Evolutionary conservation across 2,329 filamentous ascomycete genomes (phyloP).

Genomic region (Penicillium italicum): DNA sequence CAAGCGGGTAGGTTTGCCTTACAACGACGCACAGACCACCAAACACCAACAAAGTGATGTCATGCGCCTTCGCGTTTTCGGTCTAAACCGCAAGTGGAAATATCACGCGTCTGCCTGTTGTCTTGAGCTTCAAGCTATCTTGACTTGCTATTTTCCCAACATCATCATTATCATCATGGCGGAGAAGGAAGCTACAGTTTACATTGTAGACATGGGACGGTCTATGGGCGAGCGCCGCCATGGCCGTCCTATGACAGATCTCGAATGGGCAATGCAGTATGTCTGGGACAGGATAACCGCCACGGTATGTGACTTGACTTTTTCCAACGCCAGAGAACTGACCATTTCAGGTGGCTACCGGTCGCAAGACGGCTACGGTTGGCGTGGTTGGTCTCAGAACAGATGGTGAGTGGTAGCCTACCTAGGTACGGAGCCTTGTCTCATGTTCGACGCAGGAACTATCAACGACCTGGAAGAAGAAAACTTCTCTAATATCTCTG

Average conservation of each 20-base stretch:
- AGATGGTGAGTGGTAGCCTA: constrained; percentile 50
- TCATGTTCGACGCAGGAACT: constrained; percentile 49
- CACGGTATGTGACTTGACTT: constrained; percentile 52
- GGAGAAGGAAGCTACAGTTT: constrained; percentile 88
- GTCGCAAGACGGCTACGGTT: constrained; percentile 68
- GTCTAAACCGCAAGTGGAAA: constrained; percentile 34
- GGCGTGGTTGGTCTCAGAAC: constrained; percentile 84
- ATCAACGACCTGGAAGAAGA: constrained; percentile 63
- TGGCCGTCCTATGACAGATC: constrained; percentile 71
- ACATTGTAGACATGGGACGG: constrained; percentile 80
- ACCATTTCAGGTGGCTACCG: constrained; percentile 52
- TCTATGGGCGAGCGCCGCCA: constrained; percentile 74
- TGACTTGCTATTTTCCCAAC: neutral
- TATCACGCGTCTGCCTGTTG: constrained; percentile 42
- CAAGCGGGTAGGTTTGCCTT: neutral
- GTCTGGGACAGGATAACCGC: constrained; percentile 89
- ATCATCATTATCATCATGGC: constrained; percentile 60
- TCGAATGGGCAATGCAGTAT: constrained; percentile 87
- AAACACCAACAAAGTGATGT: constrained; percentile 28
- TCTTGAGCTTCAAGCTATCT: constrained; percentile 6
- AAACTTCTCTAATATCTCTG: constrained; percentile 75
- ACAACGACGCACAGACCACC: constrained; percentile 7
- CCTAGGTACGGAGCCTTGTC: neutral
- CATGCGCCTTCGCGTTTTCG: constrained; percentile 39
- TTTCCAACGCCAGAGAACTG: neutral